Evolutionary conservation across 2,329 filamentous ascomycete genomes (phyloP).

Genomic region (Orbilia oligospora): DNA sequence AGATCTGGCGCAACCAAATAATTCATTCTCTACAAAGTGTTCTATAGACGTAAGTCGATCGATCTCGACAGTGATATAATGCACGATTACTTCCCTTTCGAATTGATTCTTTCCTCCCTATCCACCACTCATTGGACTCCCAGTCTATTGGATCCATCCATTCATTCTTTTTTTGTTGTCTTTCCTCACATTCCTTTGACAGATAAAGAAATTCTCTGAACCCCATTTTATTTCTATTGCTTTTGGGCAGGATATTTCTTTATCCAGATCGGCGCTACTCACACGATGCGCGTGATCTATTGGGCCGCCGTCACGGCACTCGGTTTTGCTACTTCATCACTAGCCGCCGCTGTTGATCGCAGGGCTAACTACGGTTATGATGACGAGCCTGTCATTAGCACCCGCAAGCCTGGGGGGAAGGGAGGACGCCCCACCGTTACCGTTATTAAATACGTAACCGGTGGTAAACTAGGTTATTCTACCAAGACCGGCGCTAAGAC

Average conservation of each 20-base stretch:
- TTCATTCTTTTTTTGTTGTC: slow-evolving; percentile 17
- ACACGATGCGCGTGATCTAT: slow-evolving; percentile 18
- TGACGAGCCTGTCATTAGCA: background rate
- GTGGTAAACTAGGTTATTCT: slow-evolving; percentile 7
- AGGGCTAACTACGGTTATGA: slow-evolving; percentile 13
- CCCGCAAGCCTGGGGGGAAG: background rate
- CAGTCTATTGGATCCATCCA: slow-evolving; percentile 23
- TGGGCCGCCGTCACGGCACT: slow-evolving; percentile 16
- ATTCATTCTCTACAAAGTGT: slow-evolving; percentile 14
- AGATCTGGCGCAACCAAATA: slow-evolving; percentile 10
- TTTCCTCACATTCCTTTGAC: slow-evolving; percentile 18
- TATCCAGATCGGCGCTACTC: slow-evolving; percentile 21
- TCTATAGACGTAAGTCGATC: slow-evolving; percentile 13
- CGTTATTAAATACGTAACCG: slow-evolving; percentile 3
- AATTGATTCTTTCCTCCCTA: slow-evolving; percentile 23
- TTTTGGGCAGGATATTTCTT: slow-evolving; percentile 14
- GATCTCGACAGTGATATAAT: slow-evolving; percentile 9
- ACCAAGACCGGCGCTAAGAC: slow-evolving; percentile 6
- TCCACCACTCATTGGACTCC: slow-evolving; percentile 16
- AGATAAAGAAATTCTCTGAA: slow-evolving; percentile 17
- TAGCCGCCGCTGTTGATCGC: slow-evolving; percentile 17
- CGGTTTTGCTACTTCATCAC: slow-evolving; percentile 17
- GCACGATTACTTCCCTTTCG: slow-evolving; percentile 21
- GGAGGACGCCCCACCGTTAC: slow-evolving; percentile 4
- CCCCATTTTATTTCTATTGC: slow-evolving; percentile 19